Evolutionary conservation across 1,284 basidiomycete species (phyloP), one percentile per base, ranked within the genome.

Genomic region (Golubevia sp.): DNA sequence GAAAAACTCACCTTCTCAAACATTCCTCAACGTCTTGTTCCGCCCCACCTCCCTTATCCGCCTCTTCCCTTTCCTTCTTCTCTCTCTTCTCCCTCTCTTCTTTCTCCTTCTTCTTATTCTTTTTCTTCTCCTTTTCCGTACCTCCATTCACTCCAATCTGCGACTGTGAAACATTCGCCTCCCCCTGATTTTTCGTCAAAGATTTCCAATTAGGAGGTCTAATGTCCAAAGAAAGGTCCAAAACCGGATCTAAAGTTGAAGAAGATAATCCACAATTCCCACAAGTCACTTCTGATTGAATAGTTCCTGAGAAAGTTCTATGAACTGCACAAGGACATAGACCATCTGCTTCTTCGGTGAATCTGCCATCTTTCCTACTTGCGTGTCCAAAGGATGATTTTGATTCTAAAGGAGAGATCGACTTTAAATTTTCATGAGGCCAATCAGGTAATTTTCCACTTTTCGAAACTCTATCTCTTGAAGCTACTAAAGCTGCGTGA

Each of bases 271-370:
- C 88, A 66, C 88, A 89, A 13, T 90, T 86, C 55, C 91, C 91
- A 77, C 95, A 98, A 48, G 89, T 91, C 24, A 97, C 92, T 58
- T 96, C 91, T 68, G 92, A 95, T 72, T 95, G 92, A 2, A 97
- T 85, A 59, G 90, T 88, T 0, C 95, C 95, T 0, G 90, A 89
- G 78, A 98, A 98, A 0, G 93, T 93, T 23, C 90, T 90, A 81
- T 98, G 95, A 13, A 97, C 90, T 71, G 97, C 90, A 79, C 95
- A 98, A 67, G 91, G 93, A 84, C 95, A 98, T 15, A 59, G 56
- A 1, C 68, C n/a, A n/a, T n/a, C n/a, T n/a, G n/a, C n/a, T n/a
- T n/a, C n/a, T n/a, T n/a, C n/a, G n/a, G n/a, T n/a, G n/a, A n/a
- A n/a, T n/a, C n/a, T n/a, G n/a, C n/a, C n/a, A n/a, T n/a, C n/a